Conservation (phyloP, 345 rosid species). For the Hibiscus mutabilis region DNA sequence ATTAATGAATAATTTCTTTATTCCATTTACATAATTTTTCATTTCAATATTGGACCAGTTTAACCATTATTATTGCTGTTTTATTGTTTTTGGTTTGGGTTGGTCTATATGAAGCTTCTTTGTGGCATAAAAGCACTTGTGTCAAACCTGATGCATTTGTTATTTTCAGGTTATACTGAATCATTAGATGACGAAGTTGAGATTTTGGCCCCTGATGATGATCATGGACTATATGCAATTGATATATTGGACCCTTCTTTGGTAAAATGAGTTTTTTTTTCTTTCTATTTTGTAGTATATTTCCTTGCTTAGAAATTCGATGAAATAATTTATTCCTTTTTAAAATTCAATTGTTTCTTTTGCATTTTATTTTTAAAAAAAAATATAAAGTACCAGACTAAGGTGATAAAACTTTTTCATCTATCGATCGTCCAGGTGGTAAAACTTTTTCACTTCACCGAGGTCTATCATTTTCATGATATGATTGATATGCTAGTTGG, state of each 20-base stretch:
- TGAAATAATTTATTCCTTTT: not conserved
- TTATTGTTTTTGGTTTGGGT: not conserved
- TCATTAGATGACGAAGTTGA: conserved; percentile 50
- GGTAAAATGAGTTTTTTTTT: conserved; percentile 32
- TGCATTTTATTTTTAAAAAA: not conserved
- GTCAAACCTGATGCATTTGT: not conserved
- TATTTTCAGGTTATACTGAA: conserved; percentile 68
- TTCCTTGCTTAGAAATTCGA: not conserved
- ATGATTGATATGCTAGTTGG: conserved; percentile 75
- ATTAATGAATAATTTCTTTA: not conserved
- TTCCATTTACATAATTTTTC: not conserved
- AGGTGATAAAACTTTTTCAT: not conserved
- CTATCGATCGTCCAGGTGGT: conserved; percentile 41
- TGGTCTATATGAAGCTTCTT: not conserved
- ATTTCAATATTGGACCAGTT: not conserved
- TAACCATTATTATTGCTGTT: not conserved
- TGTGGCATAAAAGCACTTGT: not conserved
- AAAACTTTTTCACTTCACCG: conserved; percentile 49
- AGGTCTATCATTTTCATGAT: conserved; percentile 83
- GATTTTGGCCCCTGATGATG: conserved; percentile 78
- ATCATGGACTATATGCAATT: conserved; percentile 74
- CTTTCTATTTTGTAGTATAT: not conserved
- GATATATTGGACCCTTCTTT: conserved; percentile 77
- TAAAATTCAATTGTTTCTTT: not conserved
- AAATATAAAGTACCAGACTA: not conserved